Conservation (phyloP, 1,284 basidiomycete genomes). For the Trametes sp. region DNA sequence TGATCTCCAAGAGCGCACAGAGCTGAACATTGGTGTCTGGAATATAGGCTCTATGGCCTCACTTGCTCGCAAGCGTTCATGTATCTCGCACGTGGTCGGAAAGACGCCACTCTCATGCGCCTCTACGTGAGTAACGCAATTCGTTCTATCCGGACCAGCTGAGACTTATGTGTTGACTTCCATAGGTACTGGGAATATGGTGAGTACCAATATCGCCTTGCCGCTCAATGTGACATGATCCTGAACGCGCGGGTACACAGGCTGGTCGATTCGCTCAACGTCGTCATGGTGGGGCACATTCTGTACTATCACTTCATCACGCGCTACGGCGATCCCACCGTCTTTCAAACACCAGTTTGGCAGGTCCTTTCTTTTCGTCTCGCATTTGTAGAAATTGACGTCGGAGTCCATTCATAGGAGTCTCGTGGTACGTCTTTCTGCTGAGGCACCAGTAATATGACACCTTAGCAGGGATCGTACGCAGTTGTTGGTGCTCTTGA, state of each 20-base stretch:
- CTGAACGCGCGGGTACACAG: slow-evolving; percentile 4
- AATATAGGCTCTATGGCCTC: slow-evolving; percentile 26
- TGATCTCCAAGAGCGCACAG: too few species aligned
- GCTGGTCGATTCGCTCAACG: slow-evolving; percentile 27
- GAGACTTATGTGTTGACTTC: background rate
- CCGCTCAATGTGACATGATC: background rate
- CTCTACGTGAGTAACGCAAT: slow-evolving; percentile 15
- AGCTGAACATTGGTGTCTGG: background rate
- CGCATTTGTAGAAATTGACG: background rate
- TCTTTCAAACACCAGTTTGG: slow-evolving; percentile 26
- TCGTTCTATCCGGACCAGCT: too few species aligned
- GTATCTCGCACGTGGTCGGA: slow-evolving; percentile 23
- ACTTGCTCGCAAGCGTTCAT: slow-evolving; percentile 31
- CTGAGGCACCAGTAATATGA: too few species aligned
- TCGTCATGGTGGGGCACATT: slow-evolving; percentile 27
- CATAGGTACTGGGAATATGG: slow-evolving; percentile 26
- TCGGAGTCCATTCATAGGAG: slow-evolving; percentile 18
- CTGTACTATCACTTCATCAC: slow-evolving; percentile 32
- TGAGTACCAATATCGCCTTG: background rate
- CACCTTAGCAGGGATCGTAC: background rate
- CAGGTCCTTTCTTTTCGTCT: background rate
- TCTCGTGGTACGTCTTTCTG: slow-evolving; percentile 28
- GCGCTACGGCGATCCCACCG: slow-evolving; percentile 23
- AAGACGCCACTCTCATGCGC: slow-evolving; percentile 7
- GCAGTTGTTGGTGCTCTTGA: slow-evolving; percentile 13